Conservation (phyloP, 495 filamentous ascomycete genomes). For the Choiromyces venosus region DNA sequence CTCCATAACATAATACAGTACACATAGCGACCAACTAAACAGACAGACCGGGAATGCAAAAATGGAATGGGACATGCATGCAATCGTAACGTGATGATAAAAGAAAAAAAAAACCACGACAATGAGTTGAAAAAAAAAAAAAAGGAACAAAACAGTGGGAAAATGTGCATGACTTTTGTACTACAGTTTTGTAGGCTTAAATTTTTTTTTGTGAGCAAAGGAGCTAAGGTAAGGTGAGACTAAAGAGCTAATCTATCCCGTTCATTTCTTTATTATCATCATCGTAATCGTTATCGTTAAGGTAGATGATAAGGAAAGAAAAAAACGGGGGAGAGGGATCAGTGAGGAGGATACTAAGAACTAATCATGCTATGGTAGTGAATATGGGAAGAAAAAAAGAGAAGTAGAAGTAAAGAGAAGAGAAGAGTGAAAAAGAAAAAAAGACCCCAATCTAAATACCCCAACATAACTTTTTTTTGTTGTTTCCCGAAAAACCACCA, state of each 20-base stretch:
- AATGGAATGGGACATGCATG: too few species aligned
- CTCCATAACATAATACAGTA: too few species aligned
- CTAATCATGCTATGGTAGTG: background rate
- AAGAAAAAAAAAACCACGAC: too few species aligned
- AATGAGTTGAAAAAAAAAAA: too few species aligned
- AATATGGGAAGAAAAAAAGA: too few species aligned
- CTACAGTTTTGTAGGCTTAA: too few species aligned
- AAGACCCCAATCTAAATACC: slow-evolving; percentile 33
- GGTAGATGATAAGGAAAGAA: background rate
- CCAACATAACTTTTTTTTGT: slow-evolving; percentile 35
- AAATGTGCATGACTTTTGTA: background rate
- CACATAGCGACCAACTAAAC: too few species aligned
- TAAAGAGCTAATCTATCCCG: background rate
- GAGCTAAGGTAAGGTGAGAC: background rate
- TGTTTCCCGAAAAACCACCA: background rate
- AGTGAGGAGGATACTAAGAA: background rate
- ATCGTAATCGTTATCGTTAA: background rate
- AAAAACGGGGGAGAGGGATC: background rate
- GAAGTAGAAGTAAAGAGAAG: slow-evolving; percentile 12
- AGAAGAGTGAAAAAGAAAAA: slow-evolving; percentile 15
- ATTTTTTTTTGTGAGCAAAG: too few species aligned
- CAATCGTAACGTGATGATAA: too few species aligned
- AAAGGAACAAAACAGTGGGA: background rate
- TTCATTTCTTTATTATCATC: background rate
- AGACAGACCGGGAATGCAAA: too few species aligned